phyloP scores from a whole-genome alignment of 768 basidiomycete genomes.

The Calocera cornea region DNA sequence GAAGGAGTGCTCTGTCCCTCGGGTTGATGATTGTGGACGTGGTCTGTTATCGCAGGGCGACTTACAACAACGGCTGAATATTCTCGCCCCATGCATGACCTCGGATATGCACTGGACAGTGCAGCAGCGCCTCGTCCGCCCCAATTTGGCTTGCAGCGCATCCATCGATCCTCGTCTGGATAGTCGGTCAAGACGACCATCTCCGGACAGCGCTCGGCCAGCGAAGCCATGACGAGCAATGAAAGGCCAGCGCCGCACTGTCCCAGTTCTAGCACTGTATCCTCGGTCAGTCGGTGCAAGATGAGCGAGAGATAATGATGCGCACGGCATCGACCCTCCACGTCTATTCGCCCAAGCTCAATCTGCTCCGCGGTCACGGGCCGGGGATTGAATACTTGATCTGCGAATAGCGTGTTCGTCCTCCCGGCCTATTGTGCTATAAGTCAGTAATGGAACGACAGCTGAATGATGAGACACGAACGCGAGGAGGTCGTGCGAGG shows the following conservation, averaged over 20 bases:
- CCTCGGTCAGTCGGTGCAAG: not conserved
- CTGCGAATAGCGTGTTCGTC: conserved; percentile 59
- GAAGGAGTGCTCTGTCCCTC: not conserved
- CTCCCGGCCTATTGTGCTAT: conserved; percentile 17
- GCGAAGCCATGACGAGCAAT: conserved; percentile 42
- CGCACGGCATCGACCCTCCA: conserved; percentile 33
- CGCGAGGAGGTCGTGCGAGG: not conserved
- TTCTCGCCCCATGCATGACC: conserved; percentile 59
- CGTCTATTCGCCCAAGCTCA: conserved; percentile 39
- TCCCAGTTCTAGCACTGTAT: conserved; percentile 59
- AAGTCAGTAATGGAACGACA: not conserved
- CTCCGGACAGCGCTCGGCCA: conserved; percentile 26
- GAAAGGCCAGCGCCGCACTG: conserved; percentile 54
- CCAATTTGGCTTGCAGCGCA: conserved; percentile 43
- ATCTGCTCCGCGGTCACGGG: conserved; percentile 53
- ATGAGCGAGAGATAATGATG: not conserved
- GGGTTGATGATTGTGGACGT: not conserved
- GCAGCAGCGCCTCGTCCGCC: conserved; percentile 31
- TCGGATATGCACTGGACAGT: conserved; percentile 32
- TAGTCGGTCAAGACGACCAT: conserved; percentile 55
- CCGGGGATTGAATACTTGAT: conserved; percentile 59
- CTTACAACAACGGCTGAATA: conserved; percentile 36
- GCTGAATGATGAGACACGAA: not conserved
- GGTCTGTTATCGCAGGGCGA: not conserved
- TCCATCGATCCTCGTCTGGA: conserved; percentile 44